Conservation (phyloP, 441 rosid species). For the Sinapis alba region DNA sequence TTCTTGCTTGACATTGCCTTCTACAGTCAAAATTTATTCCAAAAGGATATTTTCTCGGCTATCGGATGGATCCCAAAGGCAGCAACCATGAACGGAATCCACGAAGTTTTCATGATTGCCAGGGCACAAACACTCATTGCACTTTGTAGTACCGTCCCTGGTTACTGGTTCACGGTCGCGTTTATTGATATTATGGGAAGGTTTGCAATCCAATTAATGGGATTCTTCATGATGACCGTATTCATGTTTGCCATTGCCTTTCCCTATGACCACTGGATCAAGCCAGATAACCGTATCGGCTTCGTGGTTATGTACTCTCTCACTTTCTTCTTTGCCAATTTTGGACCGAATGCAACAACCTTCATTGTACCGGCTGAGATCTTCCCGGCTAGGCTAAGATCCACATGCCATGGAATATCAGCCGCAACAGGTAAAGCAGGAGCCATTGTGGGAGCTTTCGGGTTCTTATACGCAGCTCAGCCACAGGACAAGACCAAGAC, state of each 20-base stretch:
- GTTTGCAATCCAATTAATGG: slow-evolving; percentile 52
- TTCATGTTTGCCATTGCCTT: slow-evolving; percentile 60
- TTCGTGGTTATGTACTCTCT: slow-evolving; percentile 48
- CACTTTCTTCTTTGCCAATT: slow-evolving; percentile 62
- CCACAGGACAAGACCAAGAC: slow-evolving; percentile 26
- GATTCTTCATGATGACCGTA: slow-evolving; percentile 56
- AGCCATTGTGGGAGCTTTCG: slow-evolving; percentile 64
- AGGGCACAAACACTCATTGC: too few species aligned
- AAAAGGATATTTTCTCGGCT: too few species aligned
- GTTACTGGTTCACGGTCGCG: slow-evolving; percentile 53
- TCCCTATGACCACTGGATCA: slow-evolving; percentile 50
- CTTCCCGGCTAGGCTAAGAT: slow-evolving; percentile 53
- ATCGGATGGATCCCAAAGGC: too few species aligned
- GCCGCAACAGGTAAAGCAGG: slow-evolving; percentile 60
- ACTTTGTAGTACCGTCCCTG: too few species aligned
- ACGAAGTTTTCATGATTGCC: too few species aligned
- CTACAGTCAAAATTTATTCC: too few species aligned
- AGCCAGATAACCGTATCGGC: slow-evolving; percentile 36
- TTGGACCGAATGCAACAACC: slow-evolving; percentile 61
- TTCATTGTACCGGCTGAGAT: slow-evolving; percentile 59
- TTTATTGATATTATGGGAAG: slow-evolving; percentile 41
- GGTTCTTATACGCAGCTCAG: slow-evolving; percentile 60
- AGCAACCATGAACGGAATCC: too few species aligned
- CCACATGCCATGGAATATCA: slow-evolving; percentile 63
- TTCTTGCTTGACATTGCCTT: too few species aligned